phyloP scores from a whole-genome alignment of 192 early-diverging fungal genomes.

The Kickxella alabastrina region DNA sequence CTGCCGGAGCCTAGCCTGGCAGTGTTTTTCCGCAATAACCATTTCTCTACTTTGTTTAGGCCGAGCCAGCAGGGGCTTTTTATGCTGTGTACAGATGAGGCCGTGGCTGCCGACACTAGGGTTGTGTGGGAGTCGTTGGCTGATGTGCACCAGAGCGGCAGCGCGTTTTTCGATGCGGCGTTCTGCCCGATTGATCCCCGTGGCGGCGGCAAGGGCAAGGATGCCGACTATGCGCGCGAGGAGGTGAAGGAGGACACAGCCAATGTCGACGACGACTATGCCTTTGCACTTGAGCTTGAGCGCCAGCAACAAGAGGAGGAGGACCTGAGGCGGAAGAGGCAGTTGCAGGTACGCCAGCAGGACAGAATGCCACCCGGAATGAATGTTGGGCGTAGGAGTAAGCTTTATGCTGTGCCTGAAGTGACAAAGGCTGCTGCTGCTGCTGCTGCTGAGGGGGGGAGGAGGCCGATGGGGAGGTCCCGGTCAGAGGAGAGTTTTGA shows the following conservation, averaged over 20 bases:
- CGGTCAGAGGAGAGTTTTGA: neutral
- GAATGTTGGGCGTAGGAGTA: conserved; percentile 3
- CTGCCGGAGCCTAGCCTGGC: conserved; percentile 57
- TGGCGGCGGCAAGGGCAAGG: neutral
- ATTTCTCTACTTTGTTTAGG: conserved; percentile 76
- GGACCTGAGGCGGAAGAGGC: conserved; percentile 14
- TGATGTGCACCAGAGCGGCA: conserved; percentile 60
- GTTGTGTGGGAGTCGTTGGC: conserved; percentile 72
- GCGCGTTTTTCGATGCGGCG: conserved; percentile 59
- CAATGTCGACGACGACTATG: conserved; percentile 50
- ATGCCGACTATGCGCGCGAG: conserved; percentile 20
- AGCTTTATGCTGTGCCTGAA: conserved; percentile 38
- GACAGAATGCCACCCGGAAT: conserved; percentile 40
- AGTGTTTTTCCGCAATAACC: conserved; percentile 94
- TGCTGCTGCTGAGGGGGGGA: neutral
- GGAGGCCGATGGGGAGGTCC: neutral
- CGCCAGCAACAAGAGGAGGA: conserved; percentile 49
- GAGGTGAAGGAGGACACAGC: neutral
- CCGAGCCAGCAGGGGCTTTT: conserved; percentile 52
- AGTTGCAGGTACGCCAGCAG: conserved; percentile 32
- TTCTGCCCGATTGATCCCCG: conserved; percentile 32
- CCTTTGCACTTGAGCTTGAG: conserved; percentile 42
- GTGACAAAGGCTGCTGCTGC: conserved; percentile 6
- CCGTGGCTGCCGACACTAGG: conserved; percentile 57
- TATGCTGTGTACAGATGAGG: conserved; percentile 69